Base-by-base conservation (phyloP, 805 yeast species). In the Brettanomyces nanus region DNA sequence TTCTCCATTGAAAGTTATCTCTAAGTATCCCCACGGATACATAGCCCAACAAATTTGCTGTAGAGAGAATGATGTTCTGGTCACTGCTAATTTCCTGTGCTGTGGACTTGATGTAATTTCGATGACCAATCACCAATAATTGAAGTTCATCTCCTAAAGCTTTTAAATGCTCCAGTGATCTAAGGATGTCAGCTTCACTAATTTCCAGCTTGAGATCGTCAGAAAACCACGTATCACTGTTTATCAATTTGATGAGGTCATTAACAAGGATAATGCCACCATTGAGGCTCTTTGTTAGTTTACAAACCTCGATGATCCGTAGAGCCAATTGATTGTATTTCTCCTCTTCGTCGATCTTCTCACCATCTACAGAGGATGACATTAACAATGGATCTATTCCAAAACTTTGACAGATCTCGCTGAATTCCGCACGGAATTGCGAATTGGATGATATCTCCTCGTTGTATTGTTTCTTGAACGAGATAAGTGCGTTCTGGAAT, bases 331-430 rank as follows among this genome's bases (percentile, higher is more conserved):
- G 86, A 42, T 77, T 73, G 44, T 70, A 69, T 47, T 72, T 80
- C 48, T 81, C 87, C 5, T 64, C 65, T 7, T 54, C 53, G 28
- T 59, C 64, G 13, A 50, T 53, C 17, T 63, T 59, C 23, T 53
- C 51, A 13, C 52, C 45, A 35, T 51, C 56, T 11, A 69, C 52
- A 5, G 43, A 38, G 5, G 48, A 42, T 0, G 54, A 56, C 37
- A 56, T 52, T n/a, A 66, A 65, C 20, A 89, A 56, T 1, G 95
- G 92, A 54, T 89, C 96, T 15, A 87, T 79, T 1, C 96, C 96
- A 21, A 87, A 78, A 47, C 79, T 73, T 4, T 71, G 64, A 51
- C 95, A 86, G 63, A 89, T 78, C 41, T 73, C 71, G 27, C 85
- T 76, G 56, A 87, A 85, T 52, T 84, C 80, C 21, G 70, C 62